Evolutionary conservation across 257 asterid genomes (phyloP), one percentile per base, ranked within the genome.

Genomic region (Knoxia roxburghii): DNA sequence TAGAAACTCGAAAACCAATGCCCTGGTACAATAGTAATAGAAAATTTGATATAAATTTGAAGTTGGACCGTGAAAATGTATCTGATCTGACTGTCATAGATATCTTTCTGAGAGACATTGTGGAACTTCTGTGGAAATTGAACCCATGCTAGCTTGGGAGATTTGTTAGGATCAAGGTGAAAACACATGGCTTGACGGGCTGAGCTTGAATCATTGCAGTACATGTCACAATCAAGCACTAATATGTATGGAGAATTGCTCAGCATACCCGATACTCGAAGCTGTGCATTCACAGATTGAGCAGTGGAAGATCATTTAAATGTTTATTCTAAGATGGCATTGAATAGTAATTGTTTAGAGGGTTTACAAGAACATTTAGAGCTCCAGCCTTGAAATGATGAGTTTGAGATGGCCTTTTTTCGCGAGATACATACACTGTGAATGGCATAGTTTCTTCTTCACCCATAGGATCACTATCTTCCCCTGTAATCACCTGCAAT

Each of bases 331-430:
- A 20, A 20, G 27, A 26, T 55, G 9, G 13, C 61, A 56, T 12
- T 29, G 15, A 1, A 30, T 4, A 17, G 15, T 6, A 57, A 18
- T n/a, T 55, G 23, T 57, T 15, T 48, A 26, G 23, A 49, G 57
- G 27, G 41, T 35, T n/a, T 81, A 89, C 96, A 33, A 89, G 88
- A 43, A 68, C 75, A 54, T 86, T 89, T 60, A 89, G 75, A 5
- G 95, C 88, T 67, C 96, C 96, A 24, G 88, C 96, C 81, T 86
- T 89, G 74, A 86, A 87, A 73, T 87, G 84, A 70, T 87, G 95
- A 4, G 83, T 78, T 62, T 72, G 76, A 29, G 68, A 63, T 24
- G 90, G 81, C 57, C 83, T 75, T 76, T 86, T 86, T 77, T 89
- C 96, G 53, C 96, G 74, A 29, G 94, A 75, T 45, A 83, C 82